Evolutionary conservation across 768 basidiomycete genomes (phyloP).

Genomic region (Suillus occidentalis): DNA sequence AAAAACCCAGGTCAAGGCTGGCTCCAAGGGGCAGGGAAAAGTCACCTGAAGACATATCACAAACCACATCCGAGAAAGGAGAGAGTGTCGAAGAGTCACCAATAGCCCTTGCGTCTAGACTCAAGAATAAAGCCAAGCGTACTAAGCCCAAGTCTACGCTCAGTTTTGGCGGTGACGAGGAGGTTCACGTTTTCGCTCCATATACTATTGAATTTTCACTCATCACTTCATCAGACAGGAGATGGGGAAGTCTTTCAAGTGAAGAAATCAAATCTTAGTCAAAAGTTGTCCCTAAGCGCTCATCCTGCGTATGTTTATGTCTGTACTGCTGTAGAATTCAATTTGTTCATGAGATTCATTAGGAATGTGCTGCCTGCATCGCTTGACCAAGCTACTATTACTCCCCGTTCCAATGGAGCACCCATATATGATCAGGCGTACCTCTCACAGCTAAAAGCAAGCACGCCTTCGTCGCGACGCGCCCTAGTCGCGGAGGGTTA

Average conservation of each 20-base stretch:
- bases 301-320: constrained; percentile 46
- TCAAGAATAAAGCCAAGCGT: constrained; percentile 73
- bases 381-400: constrained; percentile 57
- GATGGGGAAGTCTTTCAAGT: constrained; percentile 70
- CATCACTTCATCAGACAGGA: constrained; percentile 44
- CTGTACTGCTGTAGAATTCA: not conserved
- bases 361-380: constrained; percentile 45
- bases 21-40: constrained; percentile 40
- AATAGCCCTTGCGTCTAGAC: constrained; percentile 57
- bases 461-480: constrained; percentile 59
- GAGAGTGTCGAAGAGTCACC: constrained; percentile 52
- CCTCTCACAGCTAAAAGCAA: constrained; percentile 77
- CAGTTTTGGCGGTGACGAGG: constrained; percentile 75
- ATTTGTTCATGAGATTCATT: constrained; percentile 18
- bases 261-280: constrained; percentile 78
- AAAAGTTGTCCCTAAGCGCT: constrained; percentile 57
- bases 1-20: constrained; percentile 41
- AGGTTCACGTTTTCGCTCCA: constrained; percentile 44
- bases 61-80: constrained; percentile 14
- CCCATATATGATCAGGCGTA: constrained; percentile 74
- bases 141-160: constrained; percentile 64
- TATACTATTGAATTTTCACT: constrained; percentile 19
- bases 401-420: constrained; percentile 42
- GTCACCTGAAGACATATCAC: constrained; percentile 19
- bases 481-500: constrained; percentile 37